Percentiles rank a stretch among this genome's conserved stretches.
Evolutionary conservation across 768 basidiomycete genomes (phyloP).

Genomic region (Boletus vinaceobasis): DNA sequence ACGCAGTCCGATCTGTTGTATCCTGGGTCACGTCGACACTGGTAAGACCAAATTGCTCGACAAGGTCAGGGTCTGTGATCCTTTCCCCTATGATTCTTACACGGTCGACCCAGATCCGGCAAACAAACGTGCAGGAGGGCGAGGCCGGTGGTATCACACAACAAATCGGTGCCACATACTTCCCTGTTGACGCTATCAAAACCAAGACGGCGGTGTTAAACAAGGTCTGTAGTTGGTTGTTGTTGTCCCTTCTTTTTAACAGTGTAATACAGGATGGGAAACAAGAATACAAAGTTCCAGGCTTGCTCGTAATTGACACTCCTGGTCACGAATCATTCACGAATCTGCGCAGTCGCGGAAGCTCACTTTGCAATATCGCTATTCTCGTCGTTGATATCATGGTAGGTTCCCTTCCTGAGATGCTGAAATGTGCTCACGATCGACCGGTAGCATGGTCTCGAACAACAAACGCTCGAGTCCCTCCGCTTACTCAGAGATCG

Average conservation of each 20-base stretch:
- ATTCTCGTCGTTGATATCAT: slow-evolving; percentile 99
- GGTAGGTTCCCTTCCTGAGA: slow-evolving; percentile 40
- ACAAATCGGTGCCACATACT: slow-evolving; percentile 99
- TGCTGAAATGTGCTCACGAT: slow-evolving; percentile 1
- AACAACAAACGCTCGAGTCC: slow-evolving; percentile 97
- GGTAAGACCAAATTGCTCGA: slow-evolving; percentile 98
- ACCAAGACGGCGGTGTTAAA: slow-evolving; percentile 94
- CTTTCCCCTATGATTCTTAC: slow-evolving; percentile 2
- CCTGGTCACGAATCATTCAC: slow-evolving; percentile 99
- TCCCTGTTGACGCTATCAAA: slow-evolving; percentile 93
- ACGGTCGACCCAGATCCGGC: slow-evolving; percentile 70
- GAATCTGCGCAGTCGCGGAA: slow-evolving; percentile 91
- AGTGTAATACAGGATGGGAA: slow-evolving; percentile 52
- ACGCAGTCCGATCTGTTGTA: slow-evolving; percentile 97
- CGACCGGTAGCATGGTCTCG: slow-evolving; percentile 79
- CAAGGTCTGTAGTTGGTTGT: slow-evolving; percentile 44
- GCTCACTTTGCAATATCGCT: slow-evolving; percentile 97
- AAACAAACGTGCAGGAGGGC: slow-evolving; percentile 99
- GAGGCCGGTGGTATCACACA: slow-evolving; percentile 99
- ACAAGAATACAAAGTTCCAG: slow-evolving; percentile 96
- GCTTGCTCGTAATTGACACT: slow-evolving; percentile 94
- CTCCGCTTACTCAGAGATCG: slow-evolving; percentile 85
- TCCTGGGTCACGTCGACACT: slow-evolving; percentile 98
- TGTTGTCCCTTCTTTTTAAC: slow-evolving; percentile 6
- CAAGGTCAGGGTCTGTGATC: slow-evolving; percentile 55